Conservation (phyloP, 805 yeast species). For the Scheffersomyces spartinae region DNA sequence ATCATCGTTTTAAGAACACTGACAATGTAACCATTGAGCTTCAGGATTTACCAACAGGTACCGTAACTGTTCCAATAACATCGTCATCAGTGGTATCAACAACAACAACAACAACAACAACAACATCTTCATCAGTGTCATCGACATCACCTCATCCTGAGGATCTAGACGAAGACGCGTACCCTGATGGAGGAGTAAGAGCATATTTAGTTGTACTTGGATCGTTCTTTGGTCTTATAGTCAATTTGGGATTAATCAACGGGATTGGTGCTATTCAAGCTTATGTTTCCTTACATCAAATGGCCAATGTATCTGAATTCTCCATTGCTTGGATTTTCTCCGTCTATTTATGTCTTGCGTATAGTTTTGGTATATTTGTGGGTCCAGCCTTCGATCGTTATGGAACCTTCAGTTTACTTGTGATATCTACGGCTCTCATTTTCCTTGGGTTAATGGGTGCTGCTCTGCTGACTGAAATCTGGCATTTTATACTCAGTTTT, state of each 20-base stretch:
- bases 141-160: no score
- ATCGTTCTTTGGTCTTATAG: conserved; percentile 42
- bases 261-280: conserved; percentile 54
- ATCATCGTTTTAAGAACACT: no score
- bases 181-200: conserved; percentile 48
- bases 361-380: conserved; percentile 35
- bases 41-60: no score
- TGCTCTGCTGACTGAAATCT: conserved; percentile 40
- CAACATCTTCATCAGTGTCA: no score
- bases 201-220: conserved; percentile 52
- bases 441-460: conserved; percentile 43
- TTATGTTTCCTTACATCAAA: conserved; percentile 44
- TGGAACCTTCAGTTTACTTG: conserved; percentile 38
- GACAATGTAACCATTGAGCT: no score
- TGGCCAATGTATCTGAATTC: conserved; percentile 32
- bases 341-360: conserved; percentile 37
- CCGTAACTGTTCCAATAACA: no score
- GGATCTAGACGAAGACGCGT: no score
- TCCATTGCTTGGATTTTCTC: conserved; percentile 58
- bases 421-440: conserved; percentile 29
- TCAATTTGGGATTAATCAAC: conserved; percentile 46
- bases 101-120: no score
- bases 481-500: conserved; percentile 53
- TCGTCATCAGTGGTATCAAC: no score
- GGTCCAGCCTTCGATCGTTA: conserved; percentile 56